Percentiles rank a stretch among this genome's conserved stretches.
Evolutionary conservation across 2,329 filamentous ascomycete species (phyloP).

Genomic region (Cercospora sp.): DNA sequence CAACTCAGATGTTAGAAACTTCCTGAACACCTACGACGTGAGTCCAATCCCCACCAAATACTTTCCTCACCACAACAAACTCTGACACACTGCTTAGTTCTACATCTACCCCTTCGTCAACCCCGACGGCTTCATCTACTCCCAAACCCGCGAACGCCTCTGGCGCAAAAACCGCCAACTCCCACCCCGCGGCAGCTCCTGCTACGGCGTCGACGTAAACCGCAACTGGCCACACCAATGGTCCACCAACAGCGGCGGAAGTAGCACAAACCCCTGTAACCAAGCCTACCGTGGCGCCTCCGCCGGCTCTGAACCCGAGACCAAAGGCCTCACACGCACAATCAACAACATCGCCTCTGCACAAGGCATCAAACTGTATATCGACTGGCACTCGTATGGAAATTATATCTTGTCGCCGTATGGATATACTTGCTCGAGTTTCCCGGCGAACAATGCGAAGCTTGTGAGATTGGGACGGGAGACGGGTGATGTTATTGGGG

Average conservation of each 20-base stretch:
- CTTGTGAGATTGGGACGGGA: constrained; percentile 53
- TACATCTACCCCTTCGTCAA: constrained; percentile 65
- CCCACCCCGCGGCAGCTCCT: constrained; percentile 41
- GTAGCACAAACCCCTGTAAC: constrained; percentile 52
- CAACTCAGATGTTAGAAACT: constrained; percentile 42
- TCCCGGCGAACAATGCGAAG: constrained; percentile 47
- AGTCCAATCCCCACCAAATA: too few species aligned
- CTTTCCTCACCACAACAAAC: too few species aligned
- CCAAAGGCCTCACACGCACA: constrained; percentile 23
- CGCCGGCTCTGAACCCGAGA: constrained; percentile 53
- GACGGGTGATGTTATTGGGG: constrained; percentile 56
- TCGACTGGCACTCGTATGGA: constrained; percentile 65
- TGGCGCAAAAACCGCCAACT: constrained; percentile 63
- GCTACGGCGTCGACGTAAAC: constrained; percentile 56
- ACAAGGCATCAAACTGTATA: constrained; percentile 55
- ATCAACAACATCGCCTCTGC: constrained; percentile 8
- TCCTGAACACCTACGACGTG: constrained; percentile 61
- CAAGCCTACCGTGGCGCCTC: constrained; percentile 47
- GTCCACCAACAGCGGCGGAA: constrained; percentile 45
- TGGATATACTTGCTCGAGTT: constrained; percentile 57
- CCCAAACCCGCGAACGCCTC: constrained; percentile 56
- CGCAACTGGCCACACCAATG: constrained; percentile 58
- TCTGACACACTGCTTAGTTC: too few species aligned
- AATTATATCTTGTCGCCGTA: constrained; percentile 61
- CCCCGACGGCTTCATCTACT: constrained; percentile 62